Conservation (phyloP, 2,329 filamentous ascomycete genomes). For the Sporothrix globosa region DNA sequence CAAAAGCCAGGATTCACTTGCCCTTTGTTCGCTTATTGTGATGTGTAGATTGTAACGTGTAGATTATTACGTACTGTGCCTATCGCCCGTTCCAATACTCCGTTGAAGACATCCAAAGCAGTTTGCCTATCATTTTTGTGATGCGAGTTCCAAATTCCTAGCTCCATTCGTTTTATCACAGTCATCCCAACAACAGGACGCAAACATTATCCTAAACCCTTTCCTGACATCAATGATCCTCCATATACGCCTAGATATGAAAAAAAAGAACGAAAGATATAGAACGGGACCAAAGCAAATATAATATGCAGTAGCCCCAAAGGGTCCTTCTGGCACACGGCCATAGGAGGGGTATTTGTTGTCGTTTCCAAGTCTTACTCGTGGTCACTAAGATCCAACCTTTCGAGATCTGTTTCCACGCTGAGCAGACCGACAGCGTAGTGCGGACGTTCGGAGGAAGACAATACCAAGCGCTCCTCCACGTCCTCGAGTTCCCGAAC, state of each 20-base stretch:
- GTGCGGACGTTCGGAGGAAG: slow-evolving; percentile 64
- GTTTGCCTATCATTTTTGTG: neutral
- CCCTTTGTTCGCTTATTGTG: neutral
- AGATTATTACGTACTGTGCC: neutral
- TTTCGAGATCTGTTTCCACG: slow-evolving; percentile 74
- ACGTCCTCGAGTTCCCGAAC: slow-evolving; percentile 53
- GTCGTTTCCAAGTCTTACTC: neutral
- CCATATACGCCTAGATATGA: neutral
- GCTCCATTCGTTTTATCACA: neutral
- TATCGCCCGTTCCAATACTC: neutral
- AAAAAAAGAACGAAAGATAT: neutral
- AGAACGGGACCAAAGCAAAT: neutral
- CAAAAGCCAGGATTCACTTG: neutral
- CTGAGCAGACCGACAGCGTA: slow-evolving; percentile 79
- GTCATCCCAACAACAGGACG: neutral
- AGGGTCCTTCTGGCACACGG: neutral
- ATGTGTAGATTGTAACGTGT: neutral
- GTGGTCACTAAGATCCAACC: slow-evolving; percentile 54
- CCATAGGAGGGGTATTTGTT: neutral
- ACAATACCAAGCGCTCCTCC: slow-evolving; percentile 59
- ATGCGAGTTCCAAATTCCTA: neutral
- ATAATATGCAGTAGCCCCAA: neutral
- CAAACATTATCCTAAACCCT: neutral
- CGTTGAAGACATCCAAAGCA: neutral
- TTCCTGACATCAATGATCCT: neutral